Evolutionary conservation across 345 rosid species (phyloP), one percentile per base, ranked within the genome.

Genomic region (Melaleuca alternifolia): DNA sequence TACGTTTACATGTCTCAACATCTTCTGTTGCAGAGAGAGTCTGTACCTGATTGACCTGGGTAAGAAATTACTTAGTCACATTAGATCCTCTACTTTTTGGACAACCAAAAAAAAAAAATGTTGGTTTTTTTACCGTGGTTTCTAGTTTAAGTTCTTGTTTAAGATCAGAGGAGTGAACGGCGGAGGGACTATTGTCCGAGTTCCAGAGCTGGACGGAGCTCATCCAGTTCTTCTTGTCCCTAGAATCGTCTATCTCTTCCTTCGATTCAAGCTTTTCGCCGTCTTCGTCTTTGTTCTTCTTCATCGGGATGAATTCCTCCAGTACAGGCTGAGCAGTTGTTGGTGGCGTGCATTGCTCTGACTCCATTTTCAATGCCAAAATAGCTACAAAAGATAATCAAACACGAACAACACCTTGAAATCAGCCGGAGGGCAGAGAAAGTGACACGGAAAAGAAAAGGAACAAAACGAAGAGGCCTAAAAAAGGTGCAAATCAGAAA

Each of bases 251-350:
- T 52, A 93, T 94, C 21, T 87, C 88, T 84, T 86, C 87, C 10
- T 84, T 86, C 76, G 87, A 50, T 6, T 79, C 52, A 46, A 76
- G 87, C 84, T 75, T 90, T 85, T 88, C 89, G 62, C 86, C 85
- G 33, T 90, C 87, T 87, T 89, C 89, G 2, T 89, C 92, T 57
- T 53, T 37, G 81, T 85, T 53, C 26, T 87, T 87, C 86, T 89
- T 92, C 91, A 94, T 85, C 20, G 99, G 96, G 84, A 95, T 94
- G 88, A 95, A 94, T 89, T 94, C 97, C 89, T 94, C 96, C 54
- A 94, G 92, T 20, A 95, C 93, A 23, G 98, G 98, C 89, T 87
- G 90, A 85, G 61, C 65, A 48, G 28, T 48, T 24, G 41, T 20
- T 30, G 81, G 24, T 6, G 86, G 54, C 26, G 88, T 87, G 41